phyloP scores from a whole-genome alignment of 768 basidiomycete species.

The Trametes cinnabarina region DNA sequence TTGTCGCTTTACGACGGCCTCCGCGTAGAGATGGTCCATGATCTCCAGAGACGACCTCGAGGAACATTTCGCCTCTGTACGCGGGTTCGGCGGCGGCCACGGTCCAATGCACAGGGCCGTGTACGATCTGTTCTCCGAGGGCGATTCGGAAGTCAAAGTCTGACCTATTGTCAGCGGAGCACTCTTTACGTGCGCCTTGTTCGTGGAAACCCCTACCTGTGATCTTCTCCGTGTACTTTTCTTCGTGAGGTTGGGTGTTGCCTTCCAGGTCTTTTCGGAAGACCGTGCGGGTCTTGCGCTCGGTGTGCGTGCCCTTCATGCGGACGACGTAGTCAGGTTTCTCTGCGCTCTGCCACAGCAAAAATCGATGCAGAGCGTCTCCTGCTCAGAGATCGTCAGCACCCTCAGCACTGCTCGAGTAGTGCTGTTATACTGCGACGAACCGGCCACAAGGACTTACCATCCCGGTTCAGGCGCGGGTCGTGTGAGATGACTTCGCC shows the following conservation, averaged over 20 bases:
- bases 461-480: constrained; percentile 63
- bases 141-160: constrained; percentile 71
- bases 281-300: constrained; percentile 50
- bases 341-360: constrained; percentile 52
- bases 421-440: too few relatives aligned
- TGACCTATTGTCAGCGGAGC: too few relatives aligned
- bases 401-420: too few relatives aligned
- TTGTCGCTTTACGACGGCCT: constrained; percentile 39
- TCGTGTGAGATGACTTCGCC: constrained; percentile 67
- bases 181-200: too few relatives aligned
- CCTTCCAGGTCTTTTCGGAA: constrained; percentile 36
- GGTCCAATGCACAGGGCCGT: constrained; percentile 52
- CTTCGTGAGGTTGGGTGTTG: constrained; percentile 35
- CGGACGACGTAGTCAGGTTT: constrained; percentile 48
- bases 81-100: constrained; percentile 61
- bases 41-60: constrained; percentile 44
- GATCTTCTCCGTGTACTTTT: constrained; percentile 55
- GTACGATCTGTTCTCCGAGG: constrained; percentile 42
- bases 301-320: constrained; percentile 54
- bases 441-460: constrained; percentile 33
- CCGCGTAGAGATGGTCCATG: background rate
- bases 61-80: constrained; percentile 61
- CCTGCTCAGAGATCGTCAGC: constrained; percentile 37
- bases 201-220: constrained; percentile 30
- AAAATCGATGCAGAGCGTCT: constrained; percentile 71